A percentile compares a stretch with the other conserved stretches of the same genome.
phyloP scores from a whole-genome alignment of 2,329 filamentous ascomycete species.

The Arthroderma sp. region DNA sequence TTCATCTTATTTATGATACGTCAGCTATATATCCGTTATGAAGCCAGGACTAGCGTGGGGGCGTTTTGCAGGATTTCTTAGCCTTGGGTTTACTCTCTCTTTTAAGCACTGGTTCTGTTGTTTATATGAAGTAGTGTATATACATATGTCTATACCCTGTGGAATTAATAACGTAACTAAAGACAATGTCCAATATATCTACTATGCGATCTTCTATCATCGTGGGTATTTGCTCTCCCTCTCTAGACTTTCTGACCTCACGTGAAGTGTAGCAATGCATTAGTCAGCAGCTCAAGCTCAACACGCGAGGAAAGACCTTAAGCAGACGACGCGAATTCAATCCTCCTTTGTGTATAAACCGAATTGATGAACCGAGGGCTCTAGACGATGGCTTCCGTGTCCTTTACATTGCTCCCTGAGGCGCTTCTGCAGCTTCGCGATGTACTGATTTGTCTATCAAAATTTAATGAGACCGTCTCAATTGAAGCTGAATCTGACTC shows the following conservation, averaged over 20 bases:
- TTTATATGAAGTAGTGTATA: background rate
- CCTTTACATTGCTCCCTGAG: constrained; percentile 46
- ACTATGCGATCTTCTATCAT: no score
- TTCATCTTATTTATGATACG: background rate
- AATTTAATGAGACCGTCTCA: constrained; percentile 52
- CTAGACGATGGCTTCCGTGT: constrained; percentile 20
- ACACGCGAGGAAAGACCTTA: background rate
- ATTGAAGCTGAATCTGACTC: constrained; percentile 49
- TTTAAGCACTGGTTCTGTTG: background rate
- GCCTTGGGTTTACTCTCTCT: no score
- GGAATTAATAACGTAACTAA: background rate
- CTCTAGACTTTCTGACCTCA: no score
- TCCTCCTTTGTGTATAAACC: background rate
- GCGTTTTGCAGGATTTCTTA: background rate
- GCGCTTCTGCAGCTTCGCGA: constrained; percentile 48
- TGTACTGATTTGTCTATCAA: constrained; percentile 47
- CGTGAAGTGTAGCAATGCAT: background rate
- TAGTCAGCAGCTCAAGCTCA: background rate
- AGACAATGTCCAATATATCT: background rate
- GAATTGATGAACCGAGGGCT: background rate
- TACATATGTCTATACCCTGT: background rate
- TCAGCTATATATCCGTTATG: background rate
- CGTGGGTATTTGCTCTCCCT: no score
- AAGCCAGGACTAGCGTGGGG: background rate
- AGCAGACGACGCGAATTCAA: background rate